These are phyloP conservation scores for Dimocarpus longan DNA, from an alignment of 345 rosid genomes.

Conservation along the genomic window DNA sequence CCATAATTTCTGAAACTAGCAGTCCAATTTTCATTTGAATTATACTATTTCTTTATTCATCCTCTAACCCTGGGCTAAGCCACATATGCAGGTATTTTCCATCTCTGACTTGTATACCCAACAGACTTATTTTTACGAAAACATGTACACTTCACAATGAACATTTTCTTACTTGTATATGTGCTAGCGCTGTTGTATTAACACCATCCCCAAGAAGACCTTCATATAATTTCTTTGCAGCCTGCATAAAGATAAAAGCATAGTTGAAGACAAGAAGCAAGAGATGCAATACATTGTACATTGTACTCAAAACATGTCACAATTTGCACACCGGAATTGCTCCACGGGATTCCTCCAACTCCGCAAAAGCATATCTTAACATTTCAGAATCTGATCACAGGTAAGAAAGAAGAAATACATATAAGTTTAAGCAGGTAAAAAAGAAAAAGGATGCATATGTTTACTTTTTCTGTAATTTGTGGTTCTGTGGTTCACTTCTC, in stretches of 20 bases:
- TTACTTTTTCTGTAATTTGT: neutral
- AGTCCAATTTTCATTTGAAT: neutral
- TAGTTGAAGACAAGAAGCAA: slow-evolving; percentile 17
- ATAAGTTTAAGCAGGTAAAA: slow-evolving; percentile 11
- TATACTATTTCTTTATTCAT: neutral
- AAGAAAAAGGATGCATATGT: neutral
- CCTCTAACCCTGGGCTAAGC: neutral
- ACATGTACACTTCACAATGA: slow-evolving; percentile 2
- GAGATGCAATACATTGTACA: neutral
- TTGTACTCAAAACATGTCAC: neutral
- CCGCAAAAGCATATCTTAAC: slow-evolving; percentile 93
- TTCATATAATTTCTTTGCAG: slow-evolving; percentile 83
- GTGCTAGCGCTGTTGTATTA: slow-evolving; percentile 69
- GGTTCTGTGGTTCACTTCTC: neutral
- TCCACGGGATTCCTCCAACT: slow-evolving; percentile 93
- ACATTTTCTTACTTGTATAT: slow-evolving; percentile 69
- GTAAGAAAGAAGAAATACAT: slow-evolving; percentile 22
- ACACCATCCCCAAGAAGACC: slow-evolving; percentile 62
- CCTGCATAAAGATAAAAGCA: slow-evolving; percentile 52
- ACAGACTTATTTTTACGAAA: slow-evolving; percentile 1
- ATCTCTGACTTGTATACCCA: neutral
- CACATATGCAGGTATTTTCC: neutral
- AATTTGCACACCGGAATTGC: slow-evolving; percentile 59
- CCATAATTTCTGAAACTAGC: slow-evolving; percentile 2
- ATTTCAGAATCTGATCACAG: slow-evolving; percentile 67